Conservation (phyloP, 352 stramenopile species). For the Plasmopara halstedii region DNA sequence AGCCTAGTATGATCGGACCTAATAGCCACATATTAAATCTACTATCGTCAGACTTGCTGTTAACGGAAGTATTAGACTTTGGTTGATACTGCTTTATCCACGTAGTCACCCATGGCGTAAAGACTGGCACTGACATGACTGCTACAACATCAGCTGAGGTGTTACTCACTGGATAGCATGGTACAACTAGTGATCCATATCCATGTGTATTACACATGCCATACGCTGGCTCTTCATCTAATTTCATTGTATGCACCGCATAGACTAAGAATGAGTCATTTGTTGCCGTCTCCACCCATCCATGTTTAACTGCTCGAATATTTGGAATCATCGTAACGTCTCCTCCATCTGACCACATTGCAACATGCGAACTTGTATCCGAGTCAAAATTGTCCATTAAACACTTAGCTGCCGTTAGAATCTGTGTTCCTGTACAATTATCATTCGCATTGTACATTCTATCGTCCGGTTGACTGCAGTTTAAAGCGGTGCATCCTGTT, state of each 20-base stretch:
- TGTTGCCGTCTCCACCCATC: constrained; percentile 17
- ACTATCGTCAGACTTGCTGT: constrained; percentile 6
- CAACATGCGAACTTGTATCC: constrained; percentile 11
- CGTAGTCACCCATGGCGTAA: constrained; percentile 18
- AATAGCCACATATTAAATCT: constrained; percentile 19
- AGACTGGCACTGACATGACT: constrained; percentile 15
- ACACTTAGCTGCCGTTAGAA: constrained; percentile 24
- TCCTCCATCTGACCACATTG: constrained; percentile 33
- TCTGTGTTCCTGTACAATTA: constrained; percentile 22
- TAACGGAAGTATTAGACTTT: constrained; percentile 8
- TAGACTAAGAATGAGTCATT: constrained; percentile 23
- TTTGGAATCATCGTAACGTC: constrained; percentile 15
- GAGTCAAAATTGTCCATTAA: constrained; percentile 24
- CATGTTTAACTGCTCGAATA: constrained; percentile 17
- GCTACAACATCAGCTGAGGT: constrained; percentile 18
- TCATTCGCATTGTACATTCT: constrained; percentile 10
- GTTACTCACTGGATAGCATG: constrained; percentile 26
- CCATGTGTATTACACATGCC: constrained; percentile 19
- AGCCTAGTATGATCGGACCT: constrained; percentile 14
- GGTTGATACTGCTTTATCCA: constrained; percentile 24
- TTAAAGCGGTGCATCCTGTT: constrained; percentile 21
- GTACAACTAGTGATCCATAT: constrained; percentile 33
- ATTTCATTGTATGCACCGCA: constrained; percentile 22
- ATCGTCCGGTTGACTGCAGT: constrained; percentile 22
- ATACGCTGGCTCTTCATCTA: constrained; percentile 17